Evolutionary conservation across 257 asterid species (phyloP), one percentile per base, ranked within the genome.

Genomic region (Solanum acaule): DNA sequence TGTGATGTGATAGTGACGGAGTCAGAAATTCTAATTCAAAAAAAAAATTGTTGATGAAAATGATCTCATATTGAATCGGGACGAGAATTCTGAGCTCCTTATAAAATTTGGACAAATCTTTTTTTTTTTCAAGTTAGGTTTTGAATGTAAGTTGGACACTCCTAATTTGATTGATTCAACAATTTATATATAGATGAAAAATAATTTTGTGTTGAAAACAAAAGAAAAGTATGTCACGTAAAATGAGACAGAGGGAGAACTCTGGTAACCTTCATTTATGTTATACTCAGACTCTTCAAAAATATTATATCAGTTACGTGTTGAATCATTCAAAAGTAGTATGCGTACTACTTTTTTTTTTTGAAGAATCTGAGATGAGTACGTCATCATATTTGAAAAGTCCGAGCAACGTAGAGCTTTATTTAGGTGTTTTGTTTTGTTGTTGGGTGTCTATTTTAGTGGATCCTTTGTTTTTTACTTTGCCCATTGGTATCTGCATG

Each of bases 401-500:
- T 65, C 33, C 16, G 72, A 65, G 33, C 18, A 65, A 65, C 33
- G 14, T n/a, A 65, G 33, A 34, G 23, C 49, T 84, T 84, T 46
- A 63, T 68, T 35, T 33, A 63, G 34, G 33, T 22, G 6, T 33
- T n/a, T 84, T 84, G 15, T 18, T 34, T 52, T 34, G 25, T 20
- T 27, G 16, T 56, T 25, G 29, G 27, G 42, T 83, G 72, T 1
- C 44, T 34, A 34, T 34, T 59, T 34, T 84, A 38, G 52, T 61
- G 23, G 61, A 37, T 81, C 65, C 31, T 56, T 65, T 86, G 61
- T 67, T 85, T n/a, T 78, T 87, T 25, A 46, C 71, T 78, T 72
- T 87, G 87, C 49, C 63, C 42, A 71, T 83, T 34, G 87, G 85
- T 75, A 38, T 86, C 86, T 91, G 93, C 93, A 91, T 91, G 93